Conservation (phyloP, 1,284 basidiomycete genomes). For the Inonotus hispidus region DNA sequence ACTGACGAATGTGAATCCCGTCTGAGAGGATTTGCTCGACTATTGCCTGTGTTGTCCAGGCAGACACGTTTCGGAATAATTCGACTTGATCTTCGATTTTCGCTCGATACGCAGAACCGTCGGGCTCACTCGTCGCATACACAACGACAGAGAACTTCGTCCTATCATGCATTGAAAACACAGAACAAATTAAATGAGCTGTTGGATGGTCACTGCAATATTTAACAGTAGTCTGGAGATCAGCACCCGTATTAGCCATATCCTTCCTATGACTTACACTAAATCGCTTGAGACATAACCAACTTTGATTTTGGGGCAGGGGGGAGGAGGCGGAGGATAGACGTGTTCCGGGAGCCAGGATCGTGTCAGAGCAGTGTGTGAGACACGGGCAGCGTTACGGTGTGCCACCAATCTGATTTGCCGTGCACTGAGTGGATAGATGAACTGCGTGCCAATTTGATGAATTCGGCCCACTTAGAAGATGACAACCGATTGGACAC, state of each 20-base stretch:
- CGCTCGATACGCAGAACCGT: conserved; percentile 45
- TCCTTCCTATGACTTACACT: conserved; percentile 31
- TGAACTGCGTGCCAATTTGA: conserved; percentile 36
- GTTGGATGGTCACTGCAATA: conserved; percentile 49
- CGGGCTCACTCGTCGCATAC: conserved; percentile 52
- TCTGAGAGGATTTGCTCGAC: conserved; percentile 42
- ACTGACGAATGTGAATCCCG: conserved; percentile 48
- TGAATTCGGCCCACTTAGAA: conserved; percentile 1
- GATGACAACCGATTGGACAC: conserved; percentile 16
- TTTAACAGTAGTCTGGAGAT: background rate
- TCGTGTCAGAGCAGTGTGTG: conserved; percentile 43
- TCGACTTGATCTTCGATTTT: conserved; percentile 46
- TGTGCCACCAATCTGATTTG: conserved; percentile 53
- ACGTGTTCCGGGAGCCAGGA: conserved; percentile 45
- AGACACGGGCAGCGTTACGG: conserved; percentile 51
- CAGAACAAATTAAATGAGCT: conserved; percentile 58
- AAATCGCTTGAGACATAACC: conserved; percentile 60
- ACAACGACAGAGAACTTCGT: conserved; percentile 43
- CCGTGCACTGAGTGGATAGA: conserved; percentile 45
- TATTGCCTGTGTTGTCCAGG: conserved; percentile 39
- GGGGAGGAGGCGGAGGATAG: conserved; percentile 48
- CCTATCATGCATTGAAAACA: conserved; percentile 49
- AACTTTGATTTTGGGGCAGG: conserved; percentile 41
- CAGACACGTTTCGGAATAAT: conserved; percentile 48
- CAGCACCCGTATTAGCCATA: conserved; percentile 3